Evolutionary conservation across 306 rosid genomes (phyloP), one percentile per base, ranked within the genome.

Genomic region (Pueraria montana): DNA sequence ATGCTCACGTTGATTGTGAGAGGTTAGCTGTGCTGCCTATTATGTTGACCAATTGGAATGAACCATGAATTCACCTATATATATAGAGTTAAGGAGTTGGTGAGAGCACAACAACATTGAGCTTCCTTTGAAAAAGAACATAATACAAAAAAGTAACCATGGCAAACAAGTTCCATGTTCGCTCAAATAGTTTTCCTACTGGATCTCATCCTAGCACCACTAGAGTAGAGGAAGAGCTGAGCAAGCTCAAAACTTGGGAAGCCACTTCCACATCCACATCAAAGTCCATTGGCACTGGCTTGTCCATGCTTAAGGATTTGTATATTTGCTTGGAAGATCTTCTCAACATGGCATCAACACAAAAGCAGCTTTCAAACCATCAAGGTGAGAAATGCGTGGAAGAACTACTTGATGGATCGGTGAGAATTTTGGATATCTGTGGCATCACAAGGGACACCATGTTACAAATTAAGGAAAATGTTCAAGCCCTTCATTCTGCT

Each of bases 171-270:
- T 81, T 49, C 80, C 88, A 84, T 23, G 77, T 77, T 75, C 88
- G 98, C 40, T 93, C 92, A 11, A 82, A 91, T 1, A 93, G 99
- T 87, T 81, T 93, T 11, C 96, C 99, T 61, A 55, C 89, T 53
- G 90, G 80, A 68, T 89, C 97, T 67, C 99, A 89, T 86, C 96
- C 99, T 2, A 77, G 78, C 85, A 76, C 89, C 17, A 8, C 23
- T 2, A 89, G 83, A 63, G 80, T 89, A 10, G 92, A 95, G 49
- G 86, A 93, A 24, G 84, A 90, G 81, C 85, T 95, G 8, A 79
- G 8, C 80, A 90, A 88, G 59, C 74, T 89, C 82, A 87, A 68
- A 82, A 63, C 77, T 2, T 86, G 91, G 91, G 90, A 80, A 69
- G 67, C 81, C 74, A 66, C 87, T 12, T 82, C 90, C 32, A 71